Conservation (phyloP, 305 asterid genomes). For the Andrographis paniculata region DNA sequence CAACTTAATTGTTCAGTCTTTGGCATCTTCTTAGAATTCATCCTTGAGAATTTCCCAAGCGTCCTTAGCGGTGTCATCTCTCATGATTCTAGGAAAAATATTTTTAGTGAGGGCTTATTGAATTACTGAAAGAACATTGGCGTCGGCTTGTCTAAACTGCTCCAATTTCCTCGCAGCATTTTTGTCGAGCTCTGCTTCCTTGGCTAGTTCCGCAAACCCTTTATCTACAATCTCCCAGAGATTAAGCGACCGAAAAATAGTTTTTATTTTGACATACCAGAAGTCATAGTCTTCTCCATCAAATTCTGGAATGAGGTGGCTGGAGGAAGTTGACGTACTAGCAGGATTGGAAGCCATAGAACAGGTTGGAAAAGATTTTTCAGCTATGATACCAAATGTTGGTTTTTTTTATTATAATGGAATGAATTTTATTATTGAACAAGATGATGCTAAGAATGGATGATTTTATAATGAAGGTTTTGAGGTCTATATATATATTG, state of each 20-base stretch:
- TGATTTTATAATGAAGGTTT: too few species aligned
- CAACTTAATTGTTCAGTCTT: too few species aligned
- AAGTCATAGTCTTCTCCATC: neutral
- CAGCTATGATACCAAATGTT: neutral
- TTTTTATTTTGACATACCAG: neutral
- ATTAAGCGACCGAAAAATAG: neutral
- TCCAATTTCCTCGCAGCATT: neutral
- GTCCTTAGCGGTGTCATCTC: neutral
- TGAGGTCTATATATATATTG: too few species aligned
- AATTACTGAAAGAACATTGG: neutral
- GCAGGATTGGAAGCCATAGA: neutral
- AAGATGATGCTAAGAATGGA: too few species aligned
- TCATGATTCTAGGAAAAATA: neutral
- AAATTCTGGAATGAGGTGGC: neutral
- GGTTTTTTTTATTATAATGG: too few species aligned
- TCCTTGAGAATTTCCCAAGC: neutral
- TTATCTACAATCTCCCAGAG: neutral
- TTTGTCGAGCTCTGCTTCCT: neutral
- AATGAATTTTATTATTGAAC: too few species aligned
- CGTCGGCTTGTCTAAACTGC: neutral
- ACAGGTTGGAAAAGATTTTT: neutral
- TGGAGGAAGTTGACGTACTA: neutral
- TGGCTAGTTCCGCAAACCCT: neutral
- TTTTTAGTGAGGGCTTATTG: neutral
- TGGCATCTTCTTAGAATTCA: neutral